These are phyloP conservation scores for Paracoccidioides lutzii DNA, from an alignment of 2,329 filamentous ascomycete species.

Conservation along the genomic window DNA sequence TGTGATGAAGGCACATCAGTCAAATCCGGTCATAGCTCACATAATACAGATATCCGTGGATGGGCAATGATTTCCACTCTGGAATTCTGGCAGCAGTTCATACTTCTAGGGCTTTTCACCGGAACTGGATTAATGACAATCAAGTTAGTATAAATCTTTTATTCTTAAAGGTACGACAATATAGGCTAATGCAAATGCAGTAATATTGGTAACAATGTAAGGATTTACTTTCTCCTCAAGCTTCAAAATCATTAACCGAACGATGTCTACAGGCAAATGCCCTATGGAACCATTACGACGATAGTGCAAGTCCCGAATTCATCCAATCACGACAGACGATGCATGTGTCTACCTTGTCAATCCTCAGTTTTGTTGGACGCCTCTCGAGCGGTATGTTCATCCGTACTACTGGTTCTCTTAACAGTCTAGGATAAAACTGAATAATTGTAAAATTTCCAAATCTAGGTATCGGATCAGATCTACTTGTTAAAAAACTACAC, in stretches of 20 bases:
- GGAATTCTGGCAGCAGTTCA: slow-evolving; percentile 86
- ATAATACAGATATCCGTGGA: slow-evolving; percentile 83
- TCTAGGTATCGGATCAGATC: slow-evolving; percentile 74
- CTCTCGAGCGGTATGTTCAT: slow-evolving; percentile 53
- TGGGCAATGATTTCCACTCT: slow-evolving; percentile 55
- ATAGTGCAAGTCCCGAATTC: slow-evolving; percentile 56
- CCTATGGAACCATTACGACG: slow-evolving; percentile 76
- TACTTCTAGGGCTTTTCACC: slow-evolving; percentile 77
- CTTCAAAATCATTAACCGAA: neutral
- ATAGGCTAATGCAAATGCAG: slow-evolving; percentile 36
- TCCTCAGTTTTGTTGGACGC: slow-evolving; percentile 74
- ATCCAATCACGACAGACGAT: slow-evolving; percentile 72
- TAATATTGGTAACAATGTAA: slow-evolving; percentile 82
- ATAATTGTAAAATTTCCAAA: slow-evolving; percentile 4
- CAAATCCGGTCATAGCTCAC: slow-evolving; percentile 56
- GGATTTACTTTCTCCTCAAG: slow-evolving; percentile 5
- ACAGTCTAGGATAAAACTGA: neutral
- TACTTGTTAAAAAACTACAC: slow-evolving; percentile 67
- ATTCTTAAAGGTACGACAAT: neutral
- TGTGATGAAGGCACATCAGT: slow-evolving; percentile 41
- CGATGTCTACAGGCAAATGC: slow-evolving; percentile 45
- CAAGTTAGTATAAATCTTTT: slow-evolving; percentile 53
- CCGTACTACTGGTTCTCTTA: neutral
- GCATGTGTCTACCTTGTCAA: slow-evolving; percentile 87
- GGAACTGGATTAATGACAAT: slow-evolving; percentile 97